phyloP scores from a whole-genome alignment of 2,329 filamentous ascomycete species.

The Fusarium coffeatum region DNA sequence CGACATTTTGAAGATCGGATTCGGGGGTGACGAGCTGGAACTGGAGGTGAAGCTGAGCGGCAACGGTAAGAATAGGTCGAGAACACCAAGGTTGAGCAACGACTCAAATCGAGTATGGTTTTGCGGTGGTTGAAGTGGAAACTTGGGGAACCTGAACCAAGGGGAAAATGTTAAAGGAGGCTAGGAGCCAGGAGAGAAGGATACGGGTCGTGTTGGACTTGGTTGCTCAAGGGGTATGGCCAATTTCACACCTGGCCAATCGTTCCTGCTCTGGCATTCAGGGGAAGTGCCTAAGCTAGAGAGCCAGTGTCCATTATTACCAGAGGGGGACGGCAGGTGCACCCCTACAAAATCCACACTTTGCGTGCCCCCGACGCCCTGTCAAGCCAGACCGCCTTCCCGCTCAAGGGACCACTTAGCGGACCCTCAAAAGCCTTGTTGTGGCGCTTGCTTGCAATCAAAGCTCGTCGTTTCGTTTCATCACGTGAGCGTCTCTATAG shows the following conservation, averaged over 20 bases:
- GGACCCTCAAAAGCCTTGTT: conserved; percentile 31
- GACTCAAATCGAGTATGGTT: conserved; percentile 42
- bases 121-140: conserved; percentile 47
- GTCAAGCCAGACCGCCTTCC: conserved; percentile 47
- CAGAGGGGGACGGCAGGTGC: conserved; percentile 22
- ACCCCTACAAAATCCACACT: conserved; percentile 39
- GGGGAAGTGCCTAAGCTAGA: conserved; percentile 42
- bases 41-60: conserved; percentile 33
- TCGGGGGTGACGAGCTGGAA: conserved; percentile 30
- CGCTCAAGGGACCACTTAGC: conserved; percentile 38
- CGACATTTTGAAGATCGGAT: conserved; percentile 47
- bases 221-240: conserved; percentile 45
- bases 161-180: conserved; percentile 51
- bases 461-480: conserved; percentile 32
- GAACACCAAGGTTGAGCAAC: conserved; percentile 38
- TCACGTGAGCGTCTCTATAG: conserved; percentile 22
- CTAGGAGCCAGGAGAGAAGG: conserved; percentile 46
- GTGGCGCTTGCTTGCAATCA: conserved; percentile 29
- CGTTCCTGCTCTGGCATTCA: conserved; percentile 48
- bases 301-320: conserved; percentile 26
- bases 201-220: conserved; percentile 43
- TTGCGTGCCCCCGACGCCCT: conserved; percentile 16
- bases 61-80: conserved; percentile 36
- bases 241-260: conserved; percentile 52
- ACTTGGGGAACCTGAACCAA: conserved; percentile 45